Base-by-base conservation (phyloP, 225 moss, liverwort and hornwort genomes). In the Anthoceros angustus region DNA sequence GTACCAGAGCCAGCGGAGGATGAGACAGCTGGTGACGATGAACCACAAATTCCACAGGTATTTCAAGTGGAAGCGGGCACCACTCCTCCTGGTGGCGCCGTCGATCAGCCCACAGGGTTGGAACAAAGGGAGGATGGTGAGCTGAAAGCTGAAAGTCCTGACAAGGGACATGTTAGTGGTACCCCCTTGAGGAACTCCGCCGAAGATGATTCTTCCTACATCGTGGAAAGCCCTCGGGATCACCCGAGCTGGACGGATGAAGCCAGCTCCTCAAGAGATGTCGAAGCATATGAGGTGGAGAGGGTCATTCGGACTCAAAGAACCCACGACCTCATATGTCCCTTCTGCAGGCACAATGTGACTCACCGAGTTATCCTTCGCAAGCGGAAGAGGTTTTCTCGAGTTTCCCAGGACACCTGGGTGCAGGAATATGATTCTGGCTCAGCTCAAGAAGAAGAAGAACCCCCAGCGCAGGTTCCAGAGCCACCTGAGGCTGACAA, bases 341-440 rank as follows among this genome's bases (percentile, higher is more conserved):
- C 55, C 6, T 55, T 18, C 55, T 55, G 55, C 14, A 18, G 14
- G 55, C 55, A 55, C 55, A 55, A 55, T 55, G 55, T 55, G 55
- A 55, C 55, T 55, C n/a, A 55, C 14, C 6, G 55, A 18, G 23
- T 55, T 5, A 55, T 55, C 23, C 55, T 55, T 8, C 55, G 55
- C 18, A 55, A 55, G 55, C 18, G 55, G 23, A 55, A 55, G 4
- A 55, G 55, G 14, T 18, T 23, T 18, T 55, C 55, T 55, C 55
- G 55, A 55, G 55, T 55, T 55, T 55, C 55, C 18, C 55, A 55
- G 18, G 55, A 55, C n/a, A 55, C 55, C 18, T 55, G 55, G 55
- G 55, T 55, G 23, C 55, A 55, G 55, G 55, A 55, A 20, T 55
- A 55, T 55, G 55, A 55, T 23, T 9, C 55, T 20, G 23, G 55